Evolutionary conservation across 2,329 filamentous ascomycete genomes (phyloP), one percentile per base, ranked within the genome.

Genomic region (Fusarium oxysporum): DNA sequence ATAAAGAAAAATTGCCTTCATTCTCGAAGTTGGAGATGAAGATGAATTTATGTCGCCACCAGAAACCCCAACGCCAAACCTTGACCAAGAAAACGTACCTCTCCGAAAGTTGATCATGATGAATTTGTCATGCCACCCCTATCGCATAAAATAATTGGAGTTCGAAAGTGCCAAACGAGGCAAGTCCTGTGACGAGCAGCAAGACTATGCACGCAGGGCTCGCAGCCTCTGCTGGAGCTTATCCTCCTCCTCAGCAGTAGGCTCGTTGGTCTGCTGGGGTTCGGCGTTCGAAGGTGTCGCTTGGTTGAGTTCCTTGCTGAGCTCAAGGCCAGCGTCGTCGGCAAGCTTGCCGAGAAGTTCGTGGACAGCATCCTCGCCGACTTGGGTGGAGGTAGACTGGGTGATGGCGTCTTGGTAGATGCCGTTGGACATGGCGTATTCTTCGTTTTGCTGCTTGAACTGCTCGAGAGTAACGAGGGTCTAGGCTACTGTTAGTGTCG

Each of bases 341-440:
- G 94, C 94, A 47, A 96, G 90, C 83, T 97, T 93, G 72, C 90
- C 92, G 83, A 97, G 92, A 70, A 97, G 84, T 74, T 94, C 91
- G 81, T 97, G 94, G 4, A 97, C 94, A 75, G 95, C 94, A 76
- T 97, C 94, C 80, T 97, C 83, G 85, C 93, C 84, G 84, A 95
- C 81, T 86, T 93, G 80, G 85, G 92, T 78, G 82, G 93, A 81
- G 3, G 94, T 97, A 41, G 92, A 92, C 68, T 92, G 92, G 28
- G 89, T 91, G 70, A 95, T 96, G 67, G 94, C 93, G 79, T 95
- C 94, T 82, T 96, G 93, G 83, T 96, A 96, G 83, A 95, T 94
- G 75, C 91, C 88, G 81, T 89, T 90, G 79, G 85, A 87, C 83
- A 91, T 88, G 81, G 88, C 87, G 81, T 90, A 90, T 76, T 90